phyloP scores from a whole-genome alignment of 768 basidiomycete genomes.

The Clavulina sp. region DNA sequence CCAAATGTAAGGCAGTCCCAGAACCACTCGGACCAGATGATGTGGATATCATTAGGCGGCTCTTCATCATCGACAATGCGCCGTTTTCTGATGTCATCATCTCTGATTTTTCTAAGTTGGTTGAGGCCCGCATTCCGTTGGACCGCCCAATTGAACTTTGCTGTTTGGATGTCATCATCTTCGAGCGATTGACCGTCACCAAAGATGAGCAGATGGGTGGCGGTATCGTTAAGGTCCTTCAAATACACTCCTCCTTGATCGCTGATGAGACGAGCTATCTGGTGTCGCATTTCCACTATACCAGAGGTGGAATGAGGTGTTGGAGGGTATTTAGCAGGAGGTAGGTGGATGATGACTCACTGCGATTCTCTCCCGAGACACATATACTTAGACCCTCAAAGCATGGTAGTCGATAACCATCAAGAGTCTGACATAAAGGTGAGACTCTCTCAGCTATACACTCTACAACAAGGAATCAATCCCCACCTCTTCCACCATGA shows the following conservation, averaged over 20 bases:
- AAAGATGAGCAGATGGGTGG: conserved; percentile 74
- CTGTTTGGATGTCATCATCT: conserved; percentile 20
- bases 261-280: conserved; percentile 45
- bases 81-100: neutral
- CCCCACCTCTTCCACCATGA: neutral
- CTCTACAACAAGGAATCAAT: neutral
- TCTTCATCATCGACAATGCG: neutral
- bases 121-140: conserved; percentile 35
- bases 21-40: conserved; percentile 95
- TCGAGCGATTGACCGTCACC: conserved; percentile 26
- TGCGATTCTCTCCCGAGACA: conserved; percentile 49
- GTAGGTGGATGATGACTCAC: neutral
- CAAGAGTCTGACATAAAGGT: conserved; percentile 31
- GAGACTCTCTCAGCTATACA: neutral
- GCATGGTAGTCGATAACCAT: conserved; percentile 44
- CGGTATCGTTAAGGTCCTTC: conserved; percentile 56
- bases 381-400: conserved; percentile 57
- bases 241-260: conserved; percentile 49
- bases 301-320: neutral
- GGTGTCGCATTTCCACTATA: conserved; percentile 32
- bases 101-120: neutral
- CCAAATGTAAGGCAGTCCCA: conserved; percentile 77
- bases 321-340: neutral
- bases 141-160: conserved; percentile 55
- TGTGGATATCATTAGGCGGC: conserved; percentile 28